Evolutionary conservation across 345 rosid species (phyloP), one percentile per base, ranked within the genome.

Genomic region (Rubroshorea leprosula): DNA sequence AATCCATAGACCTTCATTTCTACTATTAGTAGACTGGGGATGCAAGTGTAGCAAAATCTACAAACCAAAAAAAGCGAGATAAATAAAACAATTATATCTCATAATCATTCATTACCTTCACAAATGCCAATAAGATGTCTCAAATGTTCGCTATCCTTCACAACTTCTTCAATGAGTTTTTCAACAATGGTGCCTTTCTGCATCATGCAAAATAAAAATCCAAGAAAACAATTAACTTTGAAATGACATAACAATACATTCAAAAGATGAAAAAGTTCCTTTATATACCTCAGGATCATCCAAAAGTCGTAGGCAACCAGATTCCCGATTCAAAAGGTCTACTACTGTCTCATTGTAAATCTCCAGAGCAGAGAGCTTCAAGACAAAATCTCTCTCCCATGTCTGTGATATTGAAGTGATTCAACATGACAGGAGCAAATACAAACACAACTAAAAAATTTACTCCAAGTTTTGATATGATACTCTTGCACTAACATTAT

Each of bases 211-310:
- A 47, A 63, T 23, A 66, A 44, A 50, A 49, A 49, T 41, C 23
- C 43, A 53, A 19, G 1, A 22, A 14, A 38, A 19, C 14, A 49
- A 56, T 38, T 67, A 62, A 27, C 41, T 6, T 25, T 27, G 13
- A 45, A 24, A 54, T 24, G 43, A 22, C 22, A n/a, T n/a, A n/a
- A 56, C n/a, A 54, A 35, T 3, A 13, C 41, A 8, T 35, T 35
- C 12, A 13, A 35, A 35, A 35, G 41, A 35, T 35, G 41, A 35
- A 26, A 11, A 48, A 43, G 39, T 50, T 44, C 14, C 49, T 58
- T 51, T 50, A 57, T 64, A 49, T 80, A 86, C 98, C 98, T 91
- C 96, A 50, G 96, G 95, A 81, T 91, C 98, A 76, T 91, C 98
- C 73, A 86, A 65, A 74, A 91, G 96, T 54, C 98, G 75, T 64